Conservation (phyloP, 1,284 basidiomycete genomes). For the Cerioporus squamosus region DNA sequence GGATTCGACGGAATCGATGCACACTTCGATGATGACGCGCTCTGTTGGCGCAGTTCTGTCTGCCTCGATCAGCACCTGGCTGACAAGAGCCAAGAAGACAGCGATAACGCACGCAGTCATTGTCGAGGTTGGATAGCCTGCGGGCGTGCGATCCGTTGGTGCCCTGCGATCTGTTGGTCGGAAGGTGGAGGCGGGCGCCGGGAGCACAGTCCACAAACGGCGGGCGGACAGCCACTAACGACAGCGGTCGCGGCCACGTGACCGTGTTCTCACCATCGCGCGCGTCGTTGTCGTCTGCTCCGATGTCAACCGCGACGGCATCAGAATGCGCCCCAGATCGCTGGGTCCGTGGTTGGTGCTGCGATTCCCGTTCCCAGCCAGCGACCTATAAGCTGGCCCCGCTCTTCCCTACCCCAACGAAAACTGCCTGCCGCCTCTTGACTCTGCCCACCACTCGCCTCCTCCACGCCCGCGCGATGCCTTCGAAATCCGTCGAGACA, state of each 20-base stretch:
- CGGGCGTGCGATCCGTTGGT: background rate
- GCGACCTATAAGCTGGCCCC: background rate
- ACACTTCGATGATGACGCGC: constrained; percentile 64
- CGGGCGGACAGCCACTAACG: background rate
- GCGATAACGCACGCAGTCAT: background rate
- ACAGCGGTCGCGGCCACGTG: constrained; percentile 18
- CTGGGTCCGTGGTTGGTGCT: background rate
- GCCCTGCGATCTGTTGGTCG: background rate
- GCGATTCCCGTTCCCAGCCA: background rate
- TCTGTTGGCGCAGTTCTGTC: constrained; percentile 2
- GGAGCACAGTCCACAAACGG: background rate
- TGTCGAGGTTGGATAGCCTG: background rate
- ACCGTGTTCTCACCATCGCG: constrained; percentile 13
- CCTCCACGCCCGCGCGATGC: background rate
- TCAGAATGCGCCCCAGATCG: constrained; percentile 6
- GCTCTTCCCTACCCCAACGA: background rate
- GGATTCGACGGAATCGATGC: constrained; percentile 79
- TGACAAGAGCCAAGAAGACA: background rate
- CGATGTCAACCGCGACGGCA: background rate
- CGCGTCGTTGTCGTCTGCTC: background rate
- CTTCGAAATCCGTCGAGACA: background rate
- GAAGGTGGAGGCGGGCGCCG: background rate
- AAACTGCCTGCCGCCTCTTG: background rate
- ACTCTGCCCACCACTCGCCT: background rate
- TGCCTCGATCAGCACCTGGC: background rate